phyloP scores from a whole-genome alignment of 306 rosid species.

The Prunus kanzakura region DNA sequence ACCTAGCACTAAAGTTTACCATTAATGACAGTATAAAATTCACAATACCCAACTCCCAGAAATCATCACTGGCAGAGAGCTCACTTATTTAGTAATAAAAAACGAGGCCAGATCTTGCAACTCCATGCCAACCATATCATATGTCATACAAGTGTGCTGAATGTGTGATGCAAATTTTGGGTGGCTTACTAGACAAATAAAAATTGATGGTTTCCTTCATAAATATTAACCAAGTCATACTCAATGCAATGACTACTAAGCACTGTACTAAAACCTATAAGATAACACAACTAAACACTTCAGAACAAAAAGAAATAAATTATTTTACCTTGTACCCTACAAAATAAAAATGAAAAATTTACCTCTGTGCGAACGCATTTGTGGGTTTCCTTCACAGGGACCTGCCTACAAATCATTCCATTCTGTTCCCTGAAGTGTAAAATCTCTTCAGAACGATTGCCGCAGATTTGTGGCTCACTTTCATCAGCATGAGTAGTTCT shows the following conservation, averaged over 20 bases:
- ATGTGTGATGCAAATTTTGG: neutral
- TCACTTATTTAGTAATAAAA: neutral
- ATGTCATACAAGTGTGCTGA: neutral
- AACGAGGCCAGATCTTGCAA: neutral
- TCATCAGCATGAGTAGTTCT: constrained; percentile 56
- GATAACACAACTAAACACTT: neutral
- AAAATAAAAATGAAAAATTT: neutral
- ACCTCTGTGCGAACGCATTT: constrained; percentile 78
- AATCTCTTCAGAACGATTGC: constrained; percentile 81
- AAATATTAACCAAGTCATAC: neutral
- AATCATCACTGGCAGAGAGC: too few species aligned
- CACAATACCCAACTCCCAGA: too few species aligned
- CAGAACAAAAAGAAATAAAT: neutral
- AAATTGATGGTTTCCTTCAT: neutral
- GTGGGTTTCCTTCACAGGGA: constrained; percentile 86
- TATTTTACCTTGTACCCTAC: constrained; percentile 4
- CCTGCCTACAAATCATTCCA: constrained; percentile 80
- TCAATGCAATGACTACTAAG: neutral
- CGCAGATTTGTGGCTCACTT: constrained; percentile 35
- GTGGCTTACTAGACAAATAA: neutral
- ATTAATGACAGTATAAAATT: too few species aligned
- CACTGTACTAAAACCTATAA: neutral
- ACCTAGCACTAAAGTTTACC: too few species aligned
- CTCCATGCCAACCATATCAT: neutral
- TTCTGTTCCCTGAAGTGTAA: constrained; percentile 56